Percentiles rank a stretch among this genome's conserved stretches.
Conservation (phyloP, 2,329 filamentous ascomycete genomes). For the Nemania serpens region DNA sequence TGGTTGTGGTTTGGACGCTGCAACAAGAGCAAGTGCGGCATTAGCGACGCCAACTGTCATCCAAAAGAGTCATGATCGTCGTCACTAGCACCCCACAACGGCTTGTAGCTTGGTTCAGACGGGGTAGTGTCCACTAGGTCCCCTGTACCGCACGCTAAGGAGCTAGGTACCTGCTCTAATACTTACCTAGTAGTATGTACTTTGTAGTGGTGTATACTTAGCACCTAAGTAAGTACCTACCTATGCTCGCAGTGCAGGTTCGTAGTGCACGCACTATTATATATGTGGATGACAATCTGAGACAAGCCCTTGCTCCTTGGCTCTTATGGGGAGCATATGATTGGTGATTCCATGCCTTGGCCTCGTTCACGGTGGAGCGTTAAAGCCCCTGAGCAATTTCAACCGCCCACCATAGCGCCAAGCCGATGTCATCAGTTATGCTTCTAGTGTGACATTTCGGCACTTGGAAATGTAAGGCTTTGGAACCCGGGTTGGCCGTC, state of each 20-base stretch:
- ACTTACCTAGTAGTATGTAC: no score
- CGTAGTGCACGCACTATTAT: background rate
- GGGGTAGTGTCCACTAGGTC: background rate
- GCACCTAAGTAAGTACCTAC: no score
- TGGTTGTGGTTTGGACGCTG: constrained; percentile 21
- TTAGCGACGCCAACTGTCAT: constrained; percentile 32
- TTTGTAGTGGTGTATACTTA: no score
- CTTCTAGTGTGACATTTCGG: constrained; percentile 27
- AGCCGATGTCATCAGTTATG: constrained; percentile 28
- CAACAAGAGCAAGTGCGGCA: constrained; percentile 27
- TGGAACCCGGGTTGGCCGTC: constrained; percentile 20
- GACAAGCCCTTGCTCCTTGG: constrained; percentile 42
- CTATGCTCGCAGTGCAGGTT: no score
- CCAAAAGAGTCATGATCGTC: constrained; percentile 28
- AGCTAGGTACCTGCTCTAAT: no score
- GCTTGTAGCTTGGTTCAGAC: constrained; percentile 30
- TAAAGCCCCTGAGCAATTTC: constrained; percentile 39
- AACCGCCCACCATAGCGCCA: constrained; percentile 24
- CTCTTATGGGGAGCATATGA: constrained; percentile 24
- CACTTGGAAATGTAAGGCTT: constrained; percentile 22
- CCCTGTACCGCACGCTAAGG: constrained; percentile 33
- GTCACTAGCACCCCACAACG: constrained; percentile 32
- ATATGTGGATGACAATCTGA: constrained; percentile 36
- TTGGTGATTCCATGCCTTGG: constrained; percentile 28
- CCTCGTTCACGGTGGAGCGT: constrained; percentile 32